phyloP scores from a whole-genome alignment of 495 filamentous ascomycete species.

The Schizothecium vesticola region DNA sequence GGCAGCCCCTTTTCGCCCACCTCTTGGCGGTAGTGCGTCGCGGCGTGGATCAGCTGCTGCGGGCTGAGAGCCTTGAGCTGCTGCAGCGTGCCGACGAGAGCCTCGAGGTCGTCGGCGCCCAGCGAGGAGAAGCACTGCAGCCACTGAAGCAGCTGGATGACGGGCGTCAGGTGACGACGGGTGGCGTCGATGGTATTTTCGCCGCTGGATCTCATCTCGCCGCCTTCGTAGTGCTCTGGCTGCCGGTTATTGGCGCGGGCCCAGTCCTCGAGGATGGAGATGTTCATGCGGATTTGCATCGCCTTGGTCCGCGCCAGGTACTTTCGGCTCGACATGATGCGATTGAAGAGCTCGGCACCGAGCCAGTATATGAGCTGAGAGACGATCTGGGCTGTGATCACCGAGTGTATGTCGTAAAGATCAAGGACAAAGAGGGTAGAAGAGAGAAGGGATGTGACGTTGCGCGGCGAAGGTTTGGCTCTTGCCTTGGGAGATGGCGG shows the following conservation, averaged over 20 bases:
- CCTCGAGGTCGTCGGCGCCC: conserved; percentile 78
- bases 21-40: conserved; percentile 88
- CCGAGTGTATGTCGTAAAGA: conserved; percentile 96
- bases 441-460: conserved; percentile 93
- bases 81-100: conserved; percentile 75
- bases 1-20: conserved; percentile 90
- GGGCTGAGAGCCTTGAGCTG: conserved; percentile 81
- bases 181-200: conserved; percentile 81
- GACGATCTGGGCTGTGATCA: conserved; percentile 87
- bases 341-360: conserved; percentile 94
- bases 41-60: conserved; percentile 86
- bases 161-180: conserved; percentile 75
- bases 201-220: conserved; percentile 77
- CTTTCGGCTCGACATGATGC: conserved; percentile 90
- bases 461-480: conserved; percentile 86
- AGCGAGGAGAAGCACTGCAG: conserved; percentile 95
- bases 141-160: conserved; percentile 96
- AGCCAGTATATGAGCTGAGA: conserved; percentile 96
- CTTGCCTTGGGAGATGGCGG: conserved; percentile 92
- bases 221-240: conserved; percentile 93
- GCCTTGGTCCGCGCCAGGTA: conserved; percentile 96
- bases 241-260: conserved; percentile 86
- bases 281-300: conserved; percentile 99
- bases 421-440: conserved; percentile 97
- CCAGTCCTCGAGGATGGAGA: conserved; percentile 94